phyloP scores from a whole-genome alignment of 192 early-diverging fungal species.

The Entomortierella lignicola region DNA sequence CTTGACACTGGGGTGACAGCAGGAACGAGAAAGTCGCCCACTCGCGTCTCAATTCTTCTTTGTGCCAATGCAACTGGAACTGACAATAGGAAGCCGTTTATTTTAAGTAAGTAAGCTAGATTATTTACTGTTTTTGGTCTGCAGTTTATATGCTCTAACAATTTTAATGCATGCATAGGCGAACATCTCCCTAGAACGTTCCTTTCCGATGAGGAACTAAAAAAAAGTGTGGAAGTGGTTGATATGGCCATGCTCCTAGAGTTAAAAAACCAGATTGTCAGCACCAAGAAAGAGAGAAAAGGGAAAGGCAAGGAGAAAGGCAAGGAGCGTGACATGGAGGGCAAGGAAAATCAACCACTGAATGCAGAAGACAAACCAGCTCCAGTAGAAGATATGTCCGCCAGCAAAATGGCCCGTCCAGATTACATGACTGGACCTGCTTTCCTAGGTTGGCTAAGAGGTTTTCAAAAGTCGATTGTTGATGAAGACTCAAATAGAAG shows the following conservation, averaged over 20 bases:
- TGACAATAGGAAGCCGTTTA: slow-evolving; percentile 8
- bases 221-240: too few relatives aligned
- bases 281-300: too few relatives aligned
- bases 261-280: too few relatives aligned
- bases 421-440: slow-evolving; percentile 1
- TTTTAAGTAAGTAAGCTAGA: neutral
- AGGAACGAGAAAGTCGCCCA: neutral
- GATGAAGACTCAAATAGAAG: neutral
- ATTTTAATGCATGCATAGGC: neutral
- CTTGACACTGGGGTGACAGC: neutral
- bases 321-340: neutral
- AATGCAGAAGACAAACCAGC: too few relatives aligned
- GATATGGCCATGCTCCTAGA: too few relatives aligned
- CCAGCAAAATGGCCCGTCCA: neutral
- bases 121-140: neutral
- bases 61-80: slow-evolving; percentile 9
- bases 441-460: neutral
- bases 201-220: too few relatives aligned
- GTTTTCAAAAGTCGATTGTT: neutral
- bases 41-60: slow-evolving; percentile 7
- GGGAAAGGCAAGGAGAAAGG: neutral
- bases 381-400: too few relatives aligned
- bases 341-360: neutral
- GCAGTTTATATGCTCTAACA: neutral
- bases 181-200: neutral